Evolutionary conservation across 305 asterid species (phyloP), one percentile per base, ranked within the genome.

Genomic region (Plantago coronopus): DNA sequence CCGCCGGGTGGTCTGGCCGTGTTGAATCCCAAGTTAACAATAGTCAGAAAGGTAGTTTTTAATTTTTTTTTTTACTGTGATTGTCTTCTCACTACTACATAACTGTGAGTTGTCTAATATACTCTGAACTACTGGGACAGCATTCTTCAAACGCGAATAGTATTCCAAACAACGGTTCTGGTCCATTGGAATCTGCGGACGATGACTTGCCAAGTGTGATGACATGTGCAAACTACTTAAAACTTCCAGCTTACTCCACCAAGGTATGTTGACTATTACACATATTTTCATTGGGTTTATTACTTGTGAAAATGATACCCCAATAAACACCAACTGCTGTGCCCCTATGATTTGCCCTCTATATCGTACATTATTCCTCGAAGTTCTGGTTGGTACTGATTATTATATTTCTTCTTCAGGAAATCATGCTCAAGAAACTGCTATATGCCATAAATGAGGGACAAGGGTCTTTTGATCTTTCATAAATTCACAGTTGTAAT

Each of bases 211-310:
- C 99, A 48, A 94, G 99, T 55, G 97, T 94, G 64, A 94, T 89
- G 99, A 94, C 99, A 27, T 94, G 99, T 79, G 97, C 97, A 10
- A 94, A 94, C 78, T 94, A 94, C 80, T 79, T 94, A 79, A 94
- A 94, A 79, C 97, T 94, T 73, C 99, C 99, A 51, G 94, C 99
- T 3, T 94, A 94, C 71, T 89, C 99, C 49, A 79, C 93, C 38
- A 94, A 94, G 97, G 99, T 83, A 9, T 5, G 12, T 7, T 0
- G 40, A 34, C 40, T 4, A 76, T 7, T 17, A 43, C 27, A 69
- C 42, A 34, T n/a, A n/a, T 29, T 29, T 29, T 29, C 3, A 0
- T 29, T 29, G 37, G 37, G 7, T 3, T 9, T 29, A 29, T 29
- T 29, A 2, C 37, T n/a, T n/a, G n/a, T n/a, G n/a, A n/a, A 29